Evolutionary conservation across 2,329 filamentous ascomycete species (phyloP), one percentile per base, ranked within the genome.

Genomic region (Beauveria brongniartii): DNA sequence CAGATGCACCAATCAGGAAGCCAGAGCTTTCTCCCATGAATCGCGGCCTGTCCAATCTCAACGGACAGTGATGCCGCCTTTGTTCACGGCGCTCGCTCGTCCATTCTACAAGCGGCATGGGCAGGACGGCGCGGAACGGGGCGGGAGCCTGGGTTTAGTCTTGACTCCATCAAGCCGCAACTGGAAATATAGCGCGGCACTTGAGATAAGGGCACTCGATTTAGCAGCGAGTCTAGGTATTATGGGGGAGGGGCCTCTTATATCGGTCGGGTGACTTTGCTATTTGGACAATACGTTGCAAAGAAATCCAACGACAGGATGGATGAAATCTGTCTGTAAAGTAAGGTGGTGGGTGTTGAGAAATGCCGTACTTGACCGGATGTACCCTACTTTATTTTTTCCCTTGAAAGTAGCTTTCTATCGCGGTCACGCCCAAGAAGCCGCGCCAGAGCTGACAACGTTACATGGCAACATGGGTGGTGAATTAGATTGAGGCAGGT

Each of bases 301-400:
- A 34, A 16, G 10, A 20, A 20, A 24, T 26, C 14, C 24, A 18
- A 6, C 26, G 10, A n/a, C 5, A 24, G 14, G 24, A 8, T 50
- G 10, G 20, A 34, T 5, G 28, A 28, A 24, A 26, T 26, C 8
- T 41, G 48, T 8, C 5, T 14, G 20, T 30, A 4, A 8, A 30
- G 12, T 28, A 7, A 5, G 5, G 24, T 16, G 44, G 3, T 12
- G 20, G 12, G 14, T 47, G 43, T 20, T 28, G 12, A 37, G 43
- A 48, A 40, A 8, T 18, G 47, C 56, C 56, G 56, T 26, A 59
- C 47, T 59, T 59, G 47, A 40, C 56, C 56, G 56, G 24, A 47
- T 47, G n/a, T 5, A 24, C 5, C 26, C 28, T n/a, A 8, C 3
- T 5, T 22, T 12, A 30, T 34, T 12, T 30, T n/a, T 34, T 12